Conservation (phyloP, 805 yeast species). For the Metschnikowia lunata region DNA sequence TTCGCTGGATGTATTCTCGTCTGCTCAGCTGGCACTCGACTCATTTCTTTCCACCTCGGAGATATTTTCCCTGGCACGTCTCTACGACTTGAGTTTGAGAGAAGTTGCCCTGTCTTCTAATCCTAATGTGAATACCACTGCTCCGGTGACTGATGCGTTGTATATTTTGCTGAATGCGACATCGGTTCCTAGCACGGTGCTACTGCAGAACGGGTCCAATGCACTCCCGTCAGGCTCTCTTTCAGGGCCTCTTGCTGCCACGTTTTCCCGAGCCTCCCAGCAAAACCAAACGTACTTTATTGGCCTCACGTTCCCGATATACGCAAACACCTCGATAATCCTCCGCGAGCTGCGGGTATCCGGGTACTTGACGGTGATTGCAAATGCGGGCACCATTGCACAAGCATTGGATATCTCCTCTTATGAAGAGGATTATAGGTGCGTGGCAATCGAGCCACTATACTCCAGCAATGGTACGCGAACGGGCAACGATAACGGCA, state of each 20-base stretch:
- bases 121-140: constrained; percentile 23
- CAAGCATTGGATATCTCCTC: constrained; percentile 18
- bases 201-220: constrained; percentile 13
- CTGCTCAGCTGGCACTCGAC: constrained; percentile 44
- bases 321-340: constrained; percentile 66
- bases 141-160: constrained; percentile 31
- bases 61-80: constrained; percentile 55
- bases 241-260: constrained; percentile 60
- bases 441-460: constrained; percentile 30
- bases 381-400: constrained; percentile 32
- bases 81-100: constrained; percentile 59
- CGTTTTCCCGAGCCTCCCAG: constrained; percentile 14
- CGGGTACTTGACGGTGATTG: constrained; percentile 64
- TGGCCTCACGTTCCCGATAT: constrained; percentile 77
- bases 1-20: constrained; percentile 40
- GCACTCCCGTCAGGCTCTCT: constrained; percentile 29
- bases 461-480: constrained; percentile 25
- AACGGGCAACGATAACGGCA: constrained; percentile 19
- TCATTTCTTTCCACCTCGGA: constrained; percentile 63
- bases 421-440: constrained; percentile 24
- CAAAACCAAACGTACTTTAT: constrained; percentile 43
- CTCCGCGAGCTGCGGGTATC: constrained; percentile 50
- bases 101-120: constrained; percentile 40
- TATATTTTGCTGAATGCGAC: constrained; percentile 49
- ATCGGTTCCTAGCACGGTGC: constrained; percentile 40